Evolutionary conservation across 495 filamentous ascomycete genomes (phyloP).

Genomic region (Chaetomium cochliodes): DNA sequence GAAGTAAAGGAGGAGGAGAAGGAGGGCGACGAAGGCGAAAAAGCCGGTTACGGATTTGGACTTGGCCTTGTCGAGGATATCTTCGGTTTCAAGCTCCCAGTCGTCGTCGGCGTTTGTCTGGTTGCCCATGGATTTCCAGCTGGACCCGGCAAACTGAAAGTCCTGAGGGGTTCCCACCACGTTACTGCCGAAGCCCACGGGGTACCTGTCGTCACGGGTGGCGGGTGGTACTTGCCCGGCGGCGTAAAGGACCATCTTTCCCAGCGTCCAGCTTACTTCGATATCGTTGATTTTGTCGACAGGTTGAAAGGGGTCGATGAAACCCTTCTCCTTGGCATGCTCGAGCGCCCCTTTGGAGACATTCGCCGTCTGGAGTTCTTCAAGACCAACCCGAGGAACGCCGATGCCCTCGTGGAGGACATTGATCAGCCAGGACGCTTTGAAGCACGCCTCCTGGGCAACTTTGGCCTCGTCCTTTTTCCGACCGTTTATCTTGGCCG

Average conservation of each 20-base stretch:
- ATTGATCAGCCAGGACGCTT: conserved; percentile 96
- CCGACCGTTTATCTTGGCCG: conserved; percentile 57
- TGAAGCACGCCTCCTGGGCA: conserved; percentile 90
- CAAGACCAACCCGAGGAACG: conserved; percentile 83
- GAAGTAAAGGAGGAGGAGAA: conserved; percentile 62
- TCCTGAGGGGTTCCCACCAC: conserved; percentile 60
- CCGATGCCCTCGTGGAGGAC: conserved; percentile 95
- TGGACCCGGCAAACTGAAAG: conserved; percentile 81
- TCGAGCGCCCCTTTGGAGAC: conserved; percentile 70
- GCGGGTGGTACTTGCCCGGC: conserved; percentile 77
- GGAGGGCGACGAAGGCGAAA: conserved; percentile 62
- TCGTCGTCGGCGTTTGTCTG: conserved; percentile 54
- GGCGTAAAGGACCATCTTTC: conserved; percentile 97
- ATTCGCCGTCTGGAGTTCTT: conserved; percentile 57
- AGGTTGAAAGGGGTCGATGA: conserved; percentile 84
- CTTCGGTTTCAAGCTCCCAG: conserved; percentile 60
- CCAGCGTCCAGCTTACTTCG: conserved; percentile 98
- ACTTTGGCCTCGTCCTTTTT: conserved; percentile 61
- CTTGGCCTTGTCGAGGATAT: conserved; percentile 62
- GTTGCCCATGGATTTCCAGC: conserved; percentile 44
- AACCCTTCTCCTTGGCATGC: conserved; percentile 73
- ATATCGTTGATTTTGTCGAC: conserved; percentile 88
- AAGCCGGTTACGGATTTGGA: conserved; percentile 75
- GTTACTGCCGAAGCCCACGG: conserved; percentile 93
- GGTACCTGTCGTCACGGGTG: conserved; percentile 53